phyloP scores from a whole-genome alignment of 2,329 filamentous ascomycete genomes.

The Anisogramma anomala region DNA sequence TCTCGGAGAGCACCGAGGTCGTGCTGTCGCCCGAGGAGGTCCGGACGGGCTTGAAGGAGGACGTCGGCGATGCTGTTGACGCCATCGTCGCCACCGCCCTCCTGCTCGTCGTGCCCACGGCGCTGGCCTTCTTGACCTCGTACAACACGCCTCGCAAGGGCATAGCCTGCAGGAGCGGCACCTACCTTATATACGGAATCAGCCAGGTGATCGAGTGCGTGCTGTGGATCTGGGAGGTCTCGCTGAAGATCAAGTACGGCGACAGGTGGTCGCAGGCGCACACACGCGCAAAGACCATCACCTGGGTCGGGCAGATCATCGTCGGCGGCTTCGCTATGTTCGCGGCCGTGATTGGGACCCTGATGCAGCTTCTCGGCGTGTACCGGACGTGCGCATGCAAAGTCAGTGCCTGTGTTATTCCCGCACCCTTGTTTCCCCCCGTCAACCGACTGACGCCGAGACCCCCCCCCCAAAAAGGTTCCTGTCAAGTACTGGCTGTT shows the following conservation, averaged over 20 bases:
- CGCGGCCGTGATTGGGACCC: slow-evolving; percentile 19
- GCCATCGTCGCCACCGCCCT: not conserved
- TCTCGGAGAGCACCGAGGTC: not conserved
- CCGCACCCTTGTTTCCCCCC: too few species aligned
- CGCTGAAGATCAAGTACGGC: slow-evolving; percentile 19
- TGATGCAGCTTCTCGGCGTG: slow-evolving; percentile 20
- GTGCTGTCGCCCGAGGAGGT: not conserved
- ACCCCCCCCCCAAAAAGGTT: too few species aligned
- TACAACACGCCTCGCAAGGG: slow-evolving; percentile 21
- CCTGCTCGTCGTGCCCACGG: slow-evolving; percentile 15
- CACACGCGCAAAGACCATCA: slow-evolving; percentile 19
- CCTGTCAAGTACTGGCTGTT: slow-evolving; percentile 12
- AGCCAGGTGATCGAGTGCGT: slow-evolving; percentile 23
- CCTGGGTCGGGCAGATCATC: slow-evolving; percentile 22
- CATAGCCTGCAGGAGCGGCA: slow-evolving; percentile 18
- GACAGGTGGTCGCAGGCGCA: slow-evolving; percentile 18
- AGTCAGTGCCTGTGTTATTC: not conserved
- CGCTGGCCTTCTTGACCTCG: slow-evolving; percentile 24
- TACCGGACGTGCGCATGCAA: slow-evolving; percentile 18
- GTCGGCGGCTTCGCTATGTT: slow-evolving; percentile 25
- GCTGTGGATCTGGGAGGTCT: slow-evolving; percentile 21
- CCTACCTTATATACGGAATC: slow-evolving; percentile 17
- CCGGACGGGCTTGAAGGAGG: not conserved
- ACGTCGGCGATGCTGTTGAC: not conserved
- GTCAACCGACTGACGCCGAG: too few species aligned